Evolutionary conservation across 768 basidiomycete genomes (phyloP).

Genomic region (Russula brevipes): DNA sequence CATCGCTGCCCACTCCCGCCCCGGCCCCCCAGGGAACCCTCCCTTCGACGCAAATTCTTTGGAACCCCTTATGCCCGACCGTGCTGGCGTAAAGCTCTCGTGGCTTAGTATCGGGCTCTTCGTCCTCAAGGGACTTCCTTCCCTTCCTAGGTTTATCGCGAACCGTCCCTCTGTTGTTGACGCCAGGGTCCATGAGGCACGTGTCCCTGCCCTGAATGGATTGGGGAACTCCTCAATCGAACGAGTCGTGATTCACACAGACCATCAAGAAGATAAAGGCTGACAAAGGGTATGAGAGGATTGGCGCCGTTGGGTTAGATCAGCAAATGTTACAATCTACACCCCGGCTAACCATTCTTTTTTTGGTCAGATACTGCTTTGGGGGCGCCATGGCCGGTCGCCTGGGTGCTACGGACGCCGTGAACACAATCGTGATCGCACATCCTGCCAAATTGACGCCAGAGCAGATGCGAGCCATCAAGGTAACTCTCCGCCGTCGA

Average conservation of each 20-base stretch:
- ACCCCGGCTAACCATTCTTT: neutral
- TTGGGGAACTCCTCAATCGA: neutral
- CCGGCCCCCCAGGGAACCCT: constrained; percentile 30
- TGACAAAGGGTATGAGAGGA: constrained; percentile 37
- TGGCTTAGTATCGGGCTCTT: constrained; percentile 26
- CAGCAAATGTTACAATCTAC: neutral
- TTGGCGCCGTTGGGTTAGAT: constrained; percentile 41
- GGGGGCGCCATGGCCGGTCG: constrained; percentile 33
- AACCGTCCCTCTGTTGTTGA: constrained; percentile 31
- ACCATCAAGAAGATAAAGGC: constrained; percentile 37
- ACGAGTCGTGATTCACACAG: constrained; percentile 25
- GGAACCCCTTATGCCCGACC: constrained; percentile 31
- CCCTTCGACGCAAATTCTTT: constrained; percentile 29
- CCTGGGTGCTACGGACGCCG: constrained; percentile 31
- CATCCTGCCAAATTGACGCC: constrained; percentile 37
- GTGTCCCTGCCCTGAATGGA: neutral
- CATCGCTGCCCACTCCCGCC: neutral
- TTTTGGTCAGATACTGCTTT: constrained; percentile 35
- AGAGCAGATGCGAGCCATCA: constrained; percentile 36
- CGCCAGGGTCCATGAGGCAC: constrained; percentile 29
- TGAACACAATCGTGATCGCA: constrained; percentile 38
- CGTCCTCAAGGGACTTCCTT: constrained; percentile 24
- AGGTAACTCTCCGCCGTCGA: constrained; percentile 21
- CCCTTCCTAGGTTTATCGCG: constrained; percentile 25
- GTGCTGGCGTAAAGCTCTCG: constrained; percentile 28